Conservation (phyloP, 2,329 filamentous ascomycete species). For the Claviceps fusiformis region DNA sequence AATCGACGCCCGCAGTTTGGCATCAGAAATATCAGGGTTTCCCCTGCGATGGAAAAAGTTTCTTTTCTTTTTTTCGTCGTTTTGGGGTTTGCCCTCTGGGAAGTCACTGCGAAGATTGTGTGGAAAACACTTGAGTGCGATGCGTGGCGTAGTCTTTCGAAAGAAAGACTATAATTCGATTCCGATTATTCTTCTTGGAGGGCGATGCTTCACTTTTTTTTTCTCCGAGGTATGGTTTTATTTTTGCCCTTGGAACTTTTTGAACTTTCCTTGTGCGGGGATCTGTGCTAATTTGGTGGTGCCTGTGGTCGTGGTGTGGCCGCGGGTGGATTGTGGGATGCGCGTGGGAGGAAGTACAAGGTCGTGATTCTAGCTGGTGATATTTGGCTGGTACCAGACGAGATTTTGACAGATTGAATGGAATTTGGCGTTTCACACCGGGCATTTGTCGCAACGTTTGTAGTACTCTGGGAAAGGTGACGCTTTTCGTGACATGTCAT, state of each 20-base stretch:
- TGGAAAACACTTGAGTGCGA: slow-evolving; percentile 13
- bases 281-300: slow-evolving; percentile 4
- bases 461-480: not conserved
- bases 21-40: slow-evolving; percentile 13
- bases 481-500: not conserved
- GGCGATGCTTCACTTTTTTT: slow-evolving; percentile 12
- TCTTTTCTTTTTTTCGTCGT: not conserved
- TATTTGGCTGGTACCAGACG: too few relatives aligned
- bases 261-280: not conserved
- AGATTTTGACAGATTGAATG: not conserved
- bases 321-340: not conserved
- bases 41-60: not conserved
- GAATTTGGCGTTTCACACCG: not conserved
- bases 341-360: not conserved
- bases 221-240: slow-evolving; percentile 7
- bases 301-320: not conserved
- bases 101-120: slow-evolving; percentile 14
- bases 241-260: not conserved
- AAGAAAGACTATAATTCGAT: slow-evolving; percentile 11
- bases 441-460: not conserved
- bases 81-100: slow-evolving; percentile 8
- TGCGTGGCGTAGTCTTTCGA: slow-evolving; percentile 11
- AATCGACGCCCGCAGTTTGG: slow-evolving; percentile 11
- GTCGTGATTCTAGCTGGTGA: too few relatives aligned
- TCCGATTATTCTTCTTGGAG: slow-evolving; percentile 14